Conservation (phyloP, 2,329 filamentous ascomycete species). For the Cytospora piceicola region DNA sequence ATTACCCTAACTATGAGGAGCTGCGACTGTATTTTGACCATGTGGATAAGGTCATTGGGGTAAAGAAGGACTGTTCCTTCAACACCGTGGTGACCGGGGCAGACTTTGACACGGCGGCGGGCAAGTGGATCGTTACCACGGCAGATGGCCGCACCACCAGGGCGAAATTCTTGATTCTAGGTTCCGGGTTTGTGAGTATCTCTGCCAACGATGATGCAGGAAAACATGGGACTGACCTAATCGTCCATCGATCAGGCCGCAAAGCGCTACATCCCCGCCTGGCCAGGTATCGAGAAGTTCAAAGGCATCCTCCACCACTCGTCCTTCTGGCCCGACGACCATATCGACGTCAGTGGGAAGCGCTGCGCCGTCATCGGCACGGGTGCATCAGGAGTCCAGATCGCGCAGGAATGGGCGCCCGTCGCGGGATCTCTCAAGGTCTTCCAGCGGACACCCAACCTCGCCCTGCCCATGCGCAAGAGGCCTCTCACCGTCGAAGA, state of each 20-base stretch:
- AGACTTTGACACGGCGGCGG: conserved; percentile 51
- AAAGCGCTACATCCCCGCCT: conserved; percentile 64
- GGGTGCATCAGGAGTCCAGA: conserved; percentile 66
- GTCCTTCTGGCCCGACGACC: conserved; percentile 62
- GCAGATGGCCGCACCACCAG: conserved; percentile 54
- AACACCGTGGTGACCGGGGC: conserved; percentile 58
- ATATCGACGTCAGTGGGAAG: conserved; percentile 61
- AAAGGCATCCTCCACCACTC: conserved; percentile 63
- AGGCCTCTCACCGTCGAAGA: conserved; percentile 52
- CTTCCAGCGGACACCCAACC: conserved; percentile 70
- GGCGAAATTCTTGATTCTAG: conserved; percentile 56
- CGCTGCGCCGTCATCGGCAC: conserved; percentile 66
- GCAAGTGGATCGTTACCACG: conserved; percentile 49
- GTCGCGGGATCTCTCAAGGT: conserved; percentile 57
- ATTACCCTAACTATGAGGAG: conserved; percentile 56
- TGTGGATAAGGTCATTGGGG: conserved; percentile 56
- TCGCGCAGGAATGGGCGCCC: conserved; percentile 63
- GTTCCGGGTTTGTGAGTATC: conserved; percentile 53
- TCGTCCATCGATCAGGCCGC: conserved; percentile 47
- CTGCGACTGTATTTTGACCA: conserved; percentile 63
- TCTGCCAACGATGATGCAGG: not conserved
- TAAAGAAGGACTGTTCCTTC: conserved; percentile 62
- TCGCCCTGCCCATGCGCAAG: conserved; percentile 65
- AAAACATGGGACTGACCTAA: not conserved
- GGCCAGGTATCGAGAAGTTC: conserved; percentile 63